These are phyloP conservation scores for Boechera stricta DNA, from an alignment of 345 rosid genomes.

Conservation along the genomic window DNA sequence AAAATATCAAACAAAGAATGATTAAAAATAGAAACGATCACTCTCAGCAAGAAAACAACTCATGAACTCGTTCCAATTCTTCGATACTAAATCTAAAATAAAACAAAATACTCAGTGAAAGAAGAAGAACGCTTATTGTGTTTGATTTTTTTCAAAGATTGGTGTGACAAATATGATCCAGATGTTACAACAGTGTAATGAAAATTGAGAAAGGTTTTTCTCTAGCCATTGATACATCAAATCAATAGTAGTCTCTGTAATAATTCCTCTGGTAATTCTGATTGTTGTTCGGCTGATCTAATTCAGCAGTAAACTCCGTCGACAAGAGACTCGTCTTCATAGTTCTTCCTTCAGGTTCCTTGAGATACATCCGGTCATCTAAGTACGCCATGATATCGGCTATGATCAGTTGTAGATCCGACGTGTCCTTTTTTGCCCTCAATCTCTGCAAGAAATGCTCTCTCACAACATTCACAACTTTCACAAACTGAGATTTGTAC, in stretches of 20 bases:
- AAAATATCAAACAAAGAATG: neutral
- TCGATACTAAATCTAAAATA: neutral
- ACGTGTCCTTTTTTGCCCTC: slow-evolving; percentile 51
- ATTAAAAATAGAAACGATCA: neutral
- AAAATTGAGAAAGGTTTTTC: neutral
- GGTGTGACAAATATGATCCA: neutral
- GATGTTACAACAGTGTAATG: slow-evolving; percentile 6
- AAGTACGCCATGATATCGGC: slow-evolving; percentile 60
- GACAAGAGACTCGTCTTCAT: slow-evolving; percentile 56
- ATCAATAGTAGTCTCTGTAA: slow-evolving; percentile 12
- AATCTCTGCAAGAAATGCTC: slow-evolving; percentile 65
- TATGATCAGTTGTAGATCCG: slow-evolving; percentile 53
- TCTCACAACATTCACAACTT: slow-evolving; percentile 58
- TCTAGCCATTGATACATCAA: neutral
- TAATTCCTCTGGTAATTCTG: slow-evolving; percentile 35
- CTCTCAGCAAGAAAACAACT: slow-evolving; percentile 45
- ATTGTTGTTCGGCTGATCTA: slow-evolving; percentile 30
- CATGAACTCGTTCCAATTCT: slow-evolving; percentile 36
- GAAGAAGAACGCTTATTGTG: neutral
- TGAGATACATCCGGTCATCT: slow-evolving; percentile 60
- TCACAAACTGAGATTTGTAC: slow-evolving; percentile 74
- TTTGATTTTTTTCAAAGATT: neutral
- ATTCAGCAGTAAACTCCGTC: slow-evolving; percentile 48
- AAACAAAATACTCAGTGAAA: neutral
- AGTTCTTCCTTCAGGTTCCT: slow-evolving; percentile 73